Conservation (phyloP, 129 eudicot species). For the Smallanthus sonchifolius region DNA sequence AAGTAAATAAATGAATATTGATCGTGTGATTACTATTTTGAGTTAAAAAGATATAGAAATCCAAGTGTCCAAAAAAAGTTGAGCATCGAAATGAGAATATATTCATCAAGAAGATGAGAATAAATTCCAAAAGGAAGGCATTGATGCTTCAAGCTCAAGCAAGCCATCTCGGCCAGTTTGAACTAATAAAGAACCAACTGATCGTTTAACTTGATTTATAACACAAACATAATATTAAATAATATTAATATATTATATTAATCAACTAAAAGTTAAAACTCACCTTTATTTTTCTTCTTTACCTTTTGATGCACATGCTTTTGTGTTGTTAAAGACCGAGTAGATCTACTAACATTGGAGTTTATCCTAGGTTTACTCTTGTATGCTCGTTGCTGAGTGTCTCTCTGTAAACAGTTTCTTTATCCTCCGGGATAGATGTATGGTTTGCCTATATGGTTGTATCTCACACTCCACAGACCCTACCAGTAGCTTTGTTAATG, state of each 20-base stretch:
- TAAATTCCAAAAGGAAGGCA: slow-evolving; percentile 49
- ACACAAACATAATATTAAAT: slow-evolving; percentile 9
- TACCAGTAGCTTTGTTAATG: no score
- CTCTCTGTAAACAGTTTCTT: no score
- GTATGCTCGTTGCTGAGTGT: no score
- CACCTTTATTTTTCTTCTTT: slow-evolving; percentile 37
- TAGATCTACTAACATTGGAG: slow-evolving; percentile 15
- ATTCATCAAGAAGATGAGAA: slow-evolving; percentile 57
- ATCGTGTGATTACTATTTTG: background rate
- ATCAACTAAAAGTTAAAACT: slow-evolving; percentile 59
- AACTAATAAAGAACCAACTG: slow-evolving; percentile 22
- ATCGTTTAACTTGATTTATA: slow-evolving; percentile 11
- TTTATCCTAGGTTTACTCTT: background rate
- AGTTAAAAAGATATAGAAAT: slow-evolving; percentile 16
- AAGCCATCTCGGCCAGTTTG: slow-evolving; percentile 34
- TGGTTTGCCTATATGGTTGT: no score
- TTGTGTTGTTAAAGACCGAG: slow-evolving; percentile 22
- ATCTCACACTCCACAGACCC: no score
- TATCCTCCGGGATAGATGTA: no score
- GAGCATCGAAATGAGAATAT: slow-evolving; percentile 53
- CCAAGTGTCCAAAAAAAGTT: slow-evolving; percentile 20
- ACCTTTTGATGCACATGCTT: slow-evolving; percentile 25
- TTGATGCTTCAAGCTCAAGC: slow-evolving; percentile 83
- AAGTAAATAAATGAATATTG: background rate
- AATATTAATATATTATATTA: background rate